These are phyloP conservation scores for Zymoseptoria passerinii DNA, from an alignment of 2,329 filamentous ascomycete species.

Conservation along the genomic window DNA sequence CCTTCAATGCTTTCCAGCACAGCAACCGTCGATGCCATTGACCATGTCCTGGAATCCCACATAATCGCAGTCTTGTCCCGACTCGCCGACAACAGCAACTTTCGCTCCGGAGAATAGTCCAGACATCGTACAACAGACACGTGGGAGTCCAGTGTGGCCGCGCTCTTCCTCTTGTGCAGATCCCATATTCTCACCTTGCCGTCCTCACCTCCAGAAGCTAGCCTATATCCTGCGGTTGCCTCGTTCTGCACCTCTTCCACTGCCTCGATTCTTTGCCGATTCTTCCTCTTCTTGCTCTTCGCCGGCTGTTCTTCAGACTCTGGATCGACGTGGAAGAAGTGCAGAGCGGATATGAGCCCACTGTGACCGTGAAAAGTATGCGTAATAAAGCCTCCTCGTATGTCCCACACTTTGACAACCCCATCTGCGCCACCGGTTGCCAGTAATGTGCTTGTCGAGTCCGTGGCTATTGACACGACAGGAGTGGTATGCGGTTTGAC, in stretches of 20 bases:
- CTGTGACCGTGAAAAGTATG: slow-evolving; percentile 93
- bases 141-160: slow-evolving; percentile 78
- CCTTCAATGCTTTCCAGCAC: slow-evolving; percentile 79
- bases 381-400: slow-evolving; percentile 79
- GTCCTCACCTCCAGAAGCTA: slow-evolving; percentile 89
- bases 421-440: slow-evolving; percentile 92
- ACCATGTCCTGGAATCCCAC: slow-evolving; percentile 86
- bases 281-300: slow-evolving; percentile 39
- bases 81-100: slow-evolving; percentile 72
- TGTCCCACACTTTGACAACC: slow-evolving; percentile 93
- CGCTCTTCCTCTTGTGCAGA: slow-evolving; percentile 69
- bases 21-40: slow-evolving; percentile 68
- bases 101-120: slow-evolving; percentile 68
- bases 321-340: slow-evolving; percentile 64
- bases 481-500: slow-evolving; percentile 86
- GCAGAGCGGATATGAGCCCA: slow-evolving; percentile 80
- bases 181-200: slow-evolving; percentile 90
- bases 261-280: slow-evolving; percentile 38
- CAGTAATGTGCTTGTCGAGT: slow-evolving; percentile 78
- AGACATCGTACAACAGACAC: slow-evolving; percentile 87
- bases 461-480: slow-evolving; percentile 76
- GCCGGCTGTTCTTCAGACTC: slow-evolving; percentile 11
- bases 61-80: slow-evolving; percentile 90
- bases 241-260: slow-evolving; percentile 42
- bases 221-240: slow-evolving; percentile 56